These are phyloP conservation scores for Setaria italica DNA, from an alignment of 202 grass and related monocot genomes.

Conservation along the genomic window DNA sequence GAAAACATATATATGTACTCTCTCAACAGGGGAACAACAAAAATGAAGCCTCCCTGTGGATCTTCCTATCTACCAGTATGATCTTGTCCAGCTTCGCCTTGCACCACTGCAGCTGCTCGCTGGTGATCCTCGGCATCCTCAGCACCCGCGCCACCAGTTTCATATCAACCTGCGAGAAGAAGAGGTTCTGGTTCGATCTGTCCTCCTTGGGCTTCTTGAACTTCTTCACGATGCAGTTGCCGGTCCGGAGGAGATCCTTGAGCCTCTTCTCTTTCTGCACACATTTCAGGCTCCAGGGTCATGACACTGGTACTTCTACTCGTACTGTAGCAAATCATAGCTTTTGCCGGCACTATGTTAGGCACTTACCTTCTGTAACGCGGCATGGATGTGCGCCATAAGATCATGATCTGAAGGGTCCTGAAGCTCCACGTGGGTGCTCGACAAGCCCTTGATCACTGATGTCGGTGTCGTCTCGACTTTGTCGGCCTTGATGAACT, in stretches of 20 bases:
- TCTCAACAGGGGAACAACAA: constrained; percentile 94
- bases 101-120: constrained; percentile 95
- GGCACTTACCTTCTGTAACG: constrained; percentile 76
- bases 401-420: constrained; percentile 72
- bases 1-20: constrained; percentile 44
- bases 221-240: constrained; percentile 97
- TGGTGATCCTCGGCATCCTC: constrained; percentile 78
- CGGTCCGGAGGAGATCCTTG: constrained; percentile 85
- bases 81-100: constrained; percentile 88
- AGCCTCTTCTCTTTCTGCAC: constrained; percentile 93
- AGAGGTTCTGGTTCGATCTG: constrained; percentile 80
- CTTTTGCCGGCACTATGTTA: neutral
- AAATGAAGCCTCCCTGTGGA: constrained; percentile 94
- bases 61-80: constrained; percentile 66
- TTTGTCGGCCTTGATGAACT: constrained; percentile 93
- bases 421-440: constrained; percentile 74
- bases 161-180: constrained; percentile 95
- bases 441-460: constrained; percentile 75
- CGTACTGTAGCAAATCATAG: constrained; percentile 27
- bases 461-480: constrained; percentile 53
- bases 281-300: constrained; percentile 13
- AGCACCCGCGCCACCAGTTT: constrained; percentile 86
- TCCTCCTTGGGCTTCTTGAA: constrained; percentile 97
- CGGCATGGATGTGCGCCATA: constrained; percentile 71
- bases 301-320: neutral